Evolutionary conservation across 495 filamentous ascomycete species (phyloP).

Genomic region (Trichoderma erinaceum): DNA sequence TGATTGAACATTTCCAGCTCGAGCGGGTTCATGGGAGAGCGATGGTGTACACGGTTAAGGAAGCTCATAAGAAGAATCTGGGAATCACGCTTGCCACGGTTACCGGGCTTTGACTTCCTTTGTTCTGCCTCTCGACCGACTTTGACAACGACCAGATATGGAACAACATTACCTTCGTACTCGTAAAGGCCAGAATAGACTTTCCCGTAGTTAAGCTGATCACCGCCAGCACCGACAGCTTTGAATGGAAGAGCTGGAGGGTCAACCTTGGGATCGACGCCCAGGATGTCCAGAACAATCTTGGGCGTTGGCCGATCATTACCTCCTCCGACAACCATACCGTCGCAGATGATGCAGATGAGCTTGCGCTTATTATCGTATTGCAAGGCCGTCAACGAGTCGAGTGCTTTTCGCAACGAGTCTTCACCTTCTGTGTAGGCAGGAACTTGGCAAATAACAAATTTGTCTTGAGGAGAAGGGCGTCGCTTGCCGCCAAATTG

Average conservation of each 20-base stretch:
- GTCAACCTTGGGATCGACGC: slow-evolving; percentile 94
- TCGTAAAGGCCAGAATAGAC: slow-evolving; percentile 98
- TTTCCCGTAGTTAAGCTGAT: slow-evolving; percentile 96
- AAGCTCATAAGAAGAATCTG: slow-evolving; percentile 82
- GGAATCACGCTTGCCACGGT: slow-evolving; percentile 96
- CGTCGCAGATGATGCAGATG: slow-evolving; percentile 89
- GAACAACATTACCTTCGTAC: slow-evolving; percentile 94
- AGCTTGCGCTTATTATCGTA: slow-evolving; percentile 98
- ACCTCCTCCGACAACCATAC: slow-evolving; percentile 92
- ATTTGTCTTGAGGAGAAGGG: slow-evolving; percentile 90
- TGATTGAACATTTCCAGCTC: slow-evolving; percentile 98
- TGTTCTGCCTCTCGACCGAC: slow-evolving; percentile 96
- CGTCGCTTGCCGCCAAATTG: slow-evolving; percentile 90
- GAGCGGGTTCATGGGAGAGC: slow-evolving; percentile 85
- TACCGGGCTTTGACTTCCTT: slow-evolving; percentile 85
- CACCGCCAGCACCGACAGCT: slow-evolving; percentile 79
- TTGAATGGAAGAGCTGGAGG: slow-evolving; percentile 90
- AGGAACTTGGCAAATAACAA: slow-evolving; percentile 96
- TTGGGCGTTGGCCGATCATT: slow-evolving; percentile 96
- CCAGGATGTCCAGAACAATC: slow-evolving; percentile 94
- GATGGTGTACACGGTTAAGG: slow-evolving; percentile 95
- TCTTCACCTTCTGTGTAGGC: slow-evolving; percentile 98
- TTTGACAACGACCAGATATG: slow-evolving; percentile 93
- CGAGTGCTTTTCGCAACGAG: slow-evolving; percentile 80
- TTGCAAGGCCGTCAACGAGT: slow-evolving; percentile 86